Evolutionary conservation across 352 stramenopile genomes (phyloP), one percentile per base, ranked within the genome.

Genomic region (Phytophthora crassamura): DNA sequence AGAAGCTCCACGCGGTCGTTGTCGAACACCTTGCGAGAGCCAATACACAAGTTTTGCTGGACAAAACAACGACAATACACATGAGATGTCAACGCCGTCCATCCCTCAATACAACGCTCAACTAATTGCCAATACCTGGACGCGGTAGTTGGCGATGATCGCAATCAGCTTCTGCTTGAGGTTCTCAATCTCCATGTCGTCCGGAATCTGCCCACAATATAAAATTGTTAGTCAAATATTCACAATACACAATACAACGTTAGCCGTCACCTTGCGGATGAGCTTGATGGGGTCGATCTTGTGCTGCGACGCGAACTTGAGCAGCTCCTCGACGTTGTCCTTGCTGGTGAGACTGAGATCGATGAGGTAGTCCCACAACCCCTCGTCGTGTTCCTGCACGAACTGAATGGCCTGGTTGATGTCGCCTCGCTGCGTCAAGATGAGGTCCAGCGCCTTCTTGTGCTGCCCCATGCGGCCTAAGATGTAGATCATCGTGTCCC

Each of bases 401-500:
- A 93, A 95, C 52, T 90, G 83, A 36, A 95, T 93, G 4, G 87
- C 84, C 48, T 93, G 83, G 53, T 91, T 88, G 47, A 95, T 89
- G 48, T 95, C 84, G 8, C 74, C 72, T 50, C 86, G 84, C 59
- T 95, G 87, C 5, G 84, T 95, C 52, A 93, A 68, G 49, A 95
- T 93, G 12, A 95, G 59, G 54, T 95, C 87, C 4, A 95, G 73
- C 9, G 87, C 87, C 36, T 88, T 86, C 79, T 93, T 93, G 70
- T 95, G 83, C 42, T 95, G 84, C 7, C 87, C 87, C 87, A 95
- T 93, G 43, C 87, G 87, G 18, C 87, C 85, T 25, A 95, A 58
- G 49, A 93, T 90, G 66, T 93, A 95, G 58, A 95, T 93, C 87
- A 95, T 95, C 11, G 87, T 82, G 47, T 93, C 84, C 84, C 84